Conservation (phyloP, 306 rosid genomes). For the Albizia julibrissin region DNA sequence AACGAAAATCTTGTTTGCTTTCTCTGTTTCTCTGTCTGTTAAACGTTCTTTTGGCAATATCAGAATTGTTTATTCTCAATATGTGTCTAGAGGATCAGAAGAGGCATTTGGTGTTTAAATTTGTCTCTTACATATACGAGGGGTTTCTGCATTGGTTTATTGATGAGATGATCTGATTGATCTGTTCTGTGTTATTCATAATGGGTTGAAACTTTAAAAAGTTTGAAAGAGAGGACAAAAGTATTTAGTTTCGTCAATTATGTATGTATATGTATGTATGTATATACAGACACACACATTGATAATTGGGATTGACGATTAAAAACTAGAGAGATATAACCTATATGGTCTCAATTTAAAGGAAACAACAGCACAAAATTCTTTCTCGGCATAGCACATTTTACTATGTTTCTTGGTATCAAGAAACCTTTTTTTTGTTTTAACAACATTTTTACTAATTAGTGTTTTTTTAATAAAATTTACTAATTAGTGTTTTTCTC, state of each 20-base stretch:
- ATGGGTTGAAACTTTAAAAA: background rate
- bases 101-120: background rate
- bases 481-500: background rate
- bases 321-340: background rate
- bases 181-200: background rate
- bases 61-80: background rate
- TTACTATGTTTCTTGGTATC: background rate
- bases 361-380: background rate
- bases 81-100: background rate
- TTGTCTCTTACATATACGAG: background rate
- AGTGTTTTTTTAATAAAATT: background rate
- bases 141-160: background rate
- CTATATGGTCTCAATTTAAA: background rate
- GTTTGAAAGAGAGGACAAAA: background rate
- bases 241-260: no score
- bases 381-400: background rate
- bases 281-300: no score
- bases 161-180: background rate
- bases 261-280: no score
- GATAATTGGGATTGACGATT: background rate
- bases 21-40: background rate
- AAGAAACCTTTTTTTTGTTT: background rate
- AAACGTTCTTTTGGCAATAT: background rate
- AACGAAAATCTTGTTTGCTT: background rate
- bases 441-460: background rate